Percentiles rank a stretch among this genome's conserved stretches.
phyloP scores from a whole-genome alignment of 2,329 filamentous ascomycete species.

The Trichoderma koningii region DNA sequence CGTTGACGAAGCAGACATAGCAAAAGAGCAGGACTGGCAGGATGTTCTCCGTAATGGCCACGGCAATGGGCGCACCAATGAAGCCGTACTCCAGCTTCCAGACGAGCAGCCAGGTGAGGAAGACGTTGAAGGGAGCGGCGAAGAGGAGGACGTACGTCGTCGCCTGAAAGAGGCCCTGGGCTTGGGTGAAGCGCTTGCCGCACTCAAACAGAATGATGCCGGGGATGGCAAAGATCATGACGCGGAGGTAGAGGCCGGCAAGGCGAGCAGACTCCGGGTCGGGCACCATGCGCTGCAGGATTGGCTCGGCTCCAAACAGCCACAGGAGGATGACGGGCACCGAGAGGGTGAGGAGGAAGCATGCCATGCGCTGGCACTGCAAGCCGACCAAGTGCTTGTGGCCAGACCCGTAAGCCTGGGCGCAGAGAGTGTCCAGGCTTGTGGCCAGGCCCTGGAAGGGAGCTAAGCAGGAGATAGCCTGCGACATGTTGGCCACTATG shows the following conservation, averaged over 20 bases:
- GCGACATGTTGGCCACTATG: slow-evolving; percentile 67
- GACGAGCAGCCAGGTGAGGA: slow-evolving; percentile 78
- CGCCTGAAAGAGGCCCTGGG: slow-evolving; percentile 77
- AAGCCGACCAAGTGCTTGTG: slow-evolving; percentile 84
- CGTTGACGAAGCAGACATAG: slow-evolving; percentile 74
- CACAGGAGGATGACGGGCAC: slow-evolving; percentile 73
- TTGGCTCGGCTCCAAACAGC: slow-evolving; percentile 62
- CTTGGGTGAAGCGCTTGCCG: slow-evolving; percentile 79
- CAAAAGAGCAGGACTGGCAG: slow-evolving; percentile 75
- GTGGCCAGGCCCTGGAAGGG: slow-evolving; percentile 86
- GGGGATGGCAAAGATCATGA: slow-evolving; percentile 73
- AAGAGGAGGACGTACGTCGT: slow-evolving; percentile 76
- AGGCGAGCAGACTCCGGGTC: slow-evolving; percentile 64
- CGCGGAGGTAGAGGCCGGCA: slow-evolving; percentile 70
- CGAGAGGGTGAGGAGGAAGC: slow-evolving; percentile 71
- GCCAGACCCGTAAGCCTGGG: slow-evolving; percentile 91
- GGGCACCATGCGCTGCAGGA: slow-evolving; percentile 55
- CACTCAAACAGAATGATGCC: slow-evolving; percentile 77
- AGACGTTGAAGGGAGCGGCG: slow-evolving; percentile 74
- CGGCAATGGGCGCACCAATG: slow-evolving; percentile 78
- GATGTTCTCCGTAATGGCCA: slow-evolving; percentile 75
- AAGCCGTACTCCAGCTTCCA: slow-evolving; percentile 72
- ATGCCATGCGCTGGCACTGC: slow-evolving; percentile 79
- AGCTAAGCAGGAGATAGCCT: slow-evolving; percentile 75
- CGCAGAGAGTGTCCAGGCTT: slow-evolving; percentile 86